Conservation (phyloP, 768 basidiomycete species). For the Pleurotus djamor region DNA sequence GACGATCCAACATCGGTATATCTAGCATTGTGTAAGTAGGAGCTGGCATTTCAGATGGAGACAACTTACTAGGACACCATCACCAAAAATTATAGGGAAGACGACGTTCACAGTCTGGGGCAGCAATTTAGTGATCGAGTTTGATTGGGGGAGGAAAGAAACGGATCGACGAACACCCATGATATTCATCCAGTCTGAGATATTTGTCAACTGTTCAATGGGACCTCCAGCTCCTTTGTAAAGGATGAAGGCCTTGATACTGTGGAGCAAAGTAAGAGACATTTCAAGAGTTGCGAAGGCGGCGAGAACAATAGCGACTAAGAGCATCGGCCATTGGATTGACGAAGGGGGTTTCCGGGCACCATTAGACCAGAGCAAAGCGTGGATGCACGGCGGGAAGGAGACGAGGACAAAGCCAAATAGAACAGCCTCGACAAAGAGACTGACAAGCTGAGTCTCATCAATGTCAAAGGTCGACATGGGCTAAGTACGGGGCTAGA, state of each 20-base stretch:
- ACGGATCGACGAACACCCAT: neutral
- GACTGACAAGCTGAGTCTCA: too few species aligned
- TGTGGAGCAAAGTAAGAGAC: neutral
- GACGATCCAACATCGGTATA: conserved; percentile 13
- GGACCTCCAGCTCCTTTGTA: neutral
- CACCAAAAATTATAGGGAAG: conserved; percentile 7
- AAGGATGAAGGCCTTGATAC: neutral
- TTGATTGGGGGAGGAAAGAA: neutral
- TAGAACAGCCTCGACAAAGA: too few species aligned
- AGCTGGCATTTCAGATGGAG: too few species aligned
- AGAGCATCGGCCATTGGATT: neutral
- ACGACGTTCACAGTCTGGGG: conserved; percentile 1
- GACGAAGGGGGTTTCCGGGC: neutral
- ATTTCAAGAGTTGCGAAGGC: neutral
- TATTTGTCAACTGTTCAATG: neutral
- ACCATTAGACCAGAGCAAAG: neutral
- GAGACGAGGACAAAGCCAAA: neutral
- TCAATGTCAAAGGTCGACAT: too few species aligned
- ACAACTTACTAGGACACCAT: neutral
- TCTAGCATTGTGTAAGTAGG: too few species aligned
- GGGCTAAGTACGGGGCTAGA: too few species aligned
- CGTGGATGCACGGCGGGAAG: neutral
- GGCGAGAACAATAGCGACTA: neutral
- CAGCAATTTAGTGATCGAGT: neutral
- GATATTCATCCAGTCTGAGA: neutral